Conservation (phyloP, 2,329 filamentous ascomycete genomes). For the Fusarium nodosum region DNA sequence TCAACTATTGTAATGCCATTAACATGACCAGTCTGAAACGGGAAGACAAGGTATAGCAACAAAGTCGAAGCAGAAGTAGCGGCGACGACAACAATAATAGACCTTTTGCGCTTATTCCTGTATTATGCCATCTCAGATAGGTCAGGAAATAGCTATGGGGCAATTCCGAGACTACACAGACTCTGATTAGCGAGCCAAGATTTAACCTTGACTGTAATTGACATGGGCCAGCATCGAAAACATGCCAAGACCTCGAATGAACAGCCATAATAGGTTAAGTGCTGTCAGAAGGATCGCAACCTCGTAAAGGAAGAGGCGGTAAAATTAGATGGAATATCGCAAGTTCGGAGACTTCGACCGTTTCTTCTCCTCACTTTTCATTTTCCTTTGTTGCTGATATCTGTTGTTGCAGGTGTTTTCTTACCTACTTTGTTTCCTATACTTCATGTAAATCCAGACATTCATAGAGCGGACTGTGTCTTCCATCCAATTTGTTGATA, state of each 20-base stretch:
- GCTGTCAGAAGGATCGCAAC: background rate
- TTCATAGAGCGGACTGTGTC: too few relatives aligned
- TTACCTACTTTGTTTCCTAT: too few relatives aligned
- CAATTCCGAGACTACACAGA: background rate
- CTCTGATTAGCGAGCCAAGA: background rate
- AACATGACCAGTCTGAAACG: too few relatives aligned
- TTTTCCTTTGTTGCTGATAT: background rate
- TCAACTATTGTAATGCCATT: too few relatives aligned
- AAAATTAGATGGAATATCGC: background rate
- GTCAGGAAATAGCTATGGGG: background rate
- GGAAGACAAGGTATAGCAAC: too few relatives aligned
- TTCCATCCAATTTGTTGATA: too few relatives aligned
- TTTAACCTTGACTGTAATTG: background rate
- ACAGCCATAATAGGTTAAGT: background rate
- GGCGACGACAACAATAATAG: too few relatives aligned
- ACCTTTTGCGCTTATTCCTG: too few relatives aligned
- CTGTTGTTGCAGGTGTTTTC: background rate
- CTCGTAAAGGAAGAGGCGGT: background rate
- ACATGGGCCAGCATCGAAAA: background rate
- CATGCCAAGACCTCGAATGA: too few relatives aligned
- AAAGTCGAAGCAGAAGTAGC: too few relatives aligned
- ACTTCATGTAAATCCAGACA: too few relatives aligned
- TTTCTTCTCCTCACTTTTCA: background rate
- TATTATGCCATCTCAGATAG: too few relatives aligned
- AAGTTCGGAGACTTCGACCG: rapidly evolving